A percentile compares a stretch with the other conserved stretches of the same genome.
Evolutionary conservation across 257 asterid species (phyloP).

Genomic region (Nicotiana undulata): DNA sequence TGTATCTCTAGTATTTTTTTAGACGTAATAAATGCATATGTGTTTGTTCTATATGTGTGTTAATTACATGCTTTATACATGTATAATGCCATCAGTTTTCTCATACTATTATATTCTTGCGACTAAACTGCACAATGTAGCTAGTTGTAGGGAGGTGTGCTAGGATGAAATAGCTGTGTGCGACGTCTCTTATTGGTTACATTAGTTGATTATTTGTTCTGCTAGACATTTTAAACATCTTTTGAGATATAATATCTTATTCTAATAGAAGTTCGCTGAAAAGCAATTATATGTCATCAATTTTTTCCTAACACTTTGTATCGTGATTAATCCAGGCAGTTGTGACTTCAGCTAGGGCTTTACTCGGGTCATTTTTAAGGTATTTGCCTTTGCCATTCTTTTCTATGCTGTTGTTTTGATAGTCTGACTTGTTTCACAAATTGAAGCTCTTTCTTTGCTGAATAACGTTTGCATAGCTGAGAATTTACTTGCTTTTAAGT

Average conservation of each 20-base stretch:
- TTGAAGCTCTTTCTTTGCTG: not conserved
- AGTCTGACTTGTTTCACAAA: not conserved
- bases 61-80: too few species aligned
- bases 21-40: too few species aligned
- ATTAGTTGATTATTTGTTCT: not conserved
- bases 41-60: too few species aligned
- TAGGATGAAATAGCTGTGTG: not conserved
- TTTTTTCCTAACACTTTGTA: not conserved
- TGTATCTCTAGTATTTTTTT: too few species aligned
- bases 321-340: slow-evolving; percentile 49
- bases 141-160: not conserved
- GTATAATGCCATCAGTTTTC: not conserved
- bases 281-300: not conserved
- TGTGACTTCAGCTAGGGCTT: too few species aligned
- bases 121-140: not conserved
- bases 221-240: not conserved
- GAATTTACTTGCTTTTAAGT: not conserved
- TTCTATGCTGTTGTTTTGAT: not conserved
- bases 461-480: not conserved
- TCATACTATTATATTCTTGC: not conserved
- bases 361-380: slow-evolving; percentile 83
- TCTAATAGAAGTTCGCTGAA: not conserved
- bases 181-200: not conserved
- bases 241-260: not conserved
- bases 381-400: slow-evolving; percentile 16